Evolutionary conservation across 2,329 filamentous ascomycete genomes (phyloP), one percentile per base, ranked within the genome.

Genomic region (Cercospora brassicicola): DNA sequence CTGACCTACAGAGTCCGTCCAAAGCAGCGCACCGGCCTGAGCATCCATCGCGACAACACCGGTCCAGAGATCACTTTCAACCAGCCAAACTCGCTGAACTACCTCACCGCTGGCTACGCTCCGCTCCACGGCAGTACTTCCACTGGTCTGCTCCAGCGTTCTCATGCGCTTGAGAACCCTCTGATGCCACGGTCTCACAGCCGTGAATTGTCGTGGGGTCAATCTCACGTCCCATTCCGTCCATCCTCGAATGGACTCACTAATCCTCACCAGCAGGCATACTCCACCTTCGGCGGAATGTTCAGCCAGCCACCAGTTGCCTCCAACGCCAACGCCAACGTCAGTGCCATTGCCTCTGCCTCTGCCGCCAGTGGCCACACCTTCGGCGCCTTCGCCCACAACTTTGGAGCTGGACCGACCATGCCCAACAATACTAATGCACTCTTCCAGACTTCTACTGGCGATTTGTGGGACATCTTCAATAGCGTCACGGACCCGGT

Each of bases 41-140:
- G 80, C 45, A 79, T 83, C 62, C 82, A 80, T 69, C 78, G 81
- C 56, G 81, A 82, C 71, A 77, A 77, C 62, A 72, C 69, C 36
- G 77, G 76, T 53, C 76, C 75, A 10, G 76, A 78, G 33, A 77
- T 78, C 67, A 76, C 77, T 8, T 77, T 78, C 66, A 73, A 76
- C 51, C 66, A 74, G 23, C 72, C 74, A 28, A 56, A 65, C 4
- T 31, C 57, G 31, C 67, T 73, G 67, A 67, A 72, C 60, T 69
- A 69, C 59, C 67, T 73, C 55, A 73, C 68, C 13, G 62, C 70
- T 10, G 64, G 65, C 42, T 71, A 69, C 67, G 59, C 62, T 55
- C 62, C 59, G 6, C 36, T 55, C 13, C 67, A 59, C 23, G 26
- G 33, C 45, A 62, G 20, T 26, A 26, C 30, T 30, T 33, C 45